Conservation (phyloP, 2,329 filamentous ascomycete species). For the Neofusicoccum sp. region DNA sequence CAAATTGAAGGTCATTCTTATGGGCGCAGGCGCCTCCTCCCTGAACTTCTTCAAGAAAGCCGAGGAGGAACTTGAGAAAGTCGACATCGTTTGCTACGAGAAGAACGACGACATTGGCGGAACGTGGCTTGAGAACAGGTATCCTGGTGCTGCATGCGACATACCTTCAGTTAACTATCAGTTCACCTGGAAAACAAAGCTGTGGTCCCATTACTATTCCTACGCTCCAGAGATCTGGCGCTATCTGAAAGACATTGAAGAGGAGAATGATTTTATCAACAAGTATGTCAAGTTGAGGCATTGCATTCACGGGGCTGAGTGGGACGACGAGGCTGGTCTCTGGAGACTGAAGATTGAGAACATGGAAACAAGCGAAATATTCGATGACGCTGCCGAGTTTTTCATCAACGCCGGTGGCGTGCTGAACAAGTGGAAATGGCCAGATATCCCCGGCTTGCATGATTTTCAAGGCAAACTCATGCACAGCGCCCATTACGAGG, state of each 20-base stretch:
- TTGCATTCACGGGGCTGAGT: constrained; percentile 50
- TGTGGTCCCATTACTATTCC: constrained; percentile 52
- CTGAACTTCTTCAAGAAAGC: constrained; percentile 52
- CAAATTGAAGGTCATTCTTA: constrained; percentile 50
- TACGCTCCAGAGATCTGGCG: constrained; percentile 51
- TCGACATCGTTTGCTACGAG: constrained; percentile 53
- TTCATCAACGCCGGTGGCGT: constrained; percentile 49
- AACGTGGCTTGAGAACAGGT: constrained; percentile 51
- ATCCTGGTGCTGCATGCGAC: constrained; percentile 48
- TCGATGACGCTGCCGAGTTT: constrained; percentile 44
- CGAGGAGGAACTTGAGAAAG: constrained; percentile 46
- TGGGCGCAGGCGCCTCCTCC: constrained; percentile 52
- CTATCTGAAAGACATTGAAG: constrained; percentile 53
- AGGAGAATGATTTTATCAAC: constrained; percentile 48
- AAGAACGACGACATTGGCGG: constrained; percentile 50
- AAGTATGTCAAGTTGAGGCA: constrained; percentile 58
- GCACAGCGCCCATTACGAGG: constrained; percentile 52
- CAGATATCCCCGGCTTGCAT: constrained; percentile 46
- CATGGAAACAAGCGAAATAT: constrained; percentile 44
- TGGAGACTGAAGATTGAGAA: constrained; percentile 49
- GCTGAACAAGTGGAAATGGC: constrained; percentile 44
- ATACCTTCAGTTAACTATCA: constrained; percentile 51
- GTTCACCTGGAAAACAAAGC: constrained; percentile 46
- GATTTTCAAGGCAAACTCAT: constrained; percentile 48
- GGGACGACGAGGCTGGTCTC: constrained; percentile 52